Evolutionary conservation across 306 rosid genomes (phyloP), one percentile per base, ranked within the genome.

Genomic region (Cicer yamashitae): DNA sequence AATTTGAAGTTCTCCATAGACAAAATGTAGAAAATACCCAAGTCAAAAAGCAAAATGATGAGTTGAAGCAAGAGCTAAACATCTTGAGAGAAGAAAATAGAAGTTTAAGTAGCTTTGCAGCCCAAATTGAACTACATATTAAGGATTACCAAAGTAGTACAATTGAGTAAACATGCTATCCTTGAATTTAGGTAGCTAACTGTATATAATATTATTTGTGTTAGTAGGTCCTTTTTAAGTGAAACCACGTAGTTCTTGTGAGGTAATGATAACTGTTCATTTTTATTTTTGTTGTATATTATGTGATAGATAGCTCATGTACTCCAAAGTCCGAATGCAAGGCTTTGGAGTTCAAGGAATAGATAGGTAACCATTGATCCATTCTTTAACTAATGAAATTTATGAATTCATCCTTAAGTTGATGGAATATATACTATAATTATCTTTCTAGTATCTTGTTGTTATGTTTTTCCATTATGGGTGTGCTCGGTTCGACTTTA

Each of bases 1-100:
- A 85, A 87, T 85, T 78, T 71, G 75, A 22, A 62, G 64, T 77
- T 71, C 79, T 87, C 14, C 79, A 18, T 38, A 59, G 30, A 37
- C 83, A 82, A 75, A 44, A 57, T 64, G 54, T 7, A 8, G 67
- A 72, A n/a, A 46, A 25, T 43, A 56, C 79, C n/a, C 63, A 67
- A 39, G 58, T 80, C 10, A 79, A 85, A 78, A 80, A 56, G 62
- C 82, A 81, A 75, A 81, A 69, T 8, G 71, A 72, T 0, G 73
- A 81, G 46, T 67, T 85, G 62, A 85, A 64, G 83, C 75, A 77
- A 73, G 84, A 85, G 72, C 48, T 76, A 46, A 88, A 86, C 7
- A 34, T 25, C 13, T 34, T 54, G 73, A 81, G 84, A 79, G 78
- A 59, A 62, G 81, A 87, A 74, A 79, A 70, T 68, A 76, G 46